Conservation (phyloP, 176 grass and related monocot species). For the Guadua angustifolia region DNA sequence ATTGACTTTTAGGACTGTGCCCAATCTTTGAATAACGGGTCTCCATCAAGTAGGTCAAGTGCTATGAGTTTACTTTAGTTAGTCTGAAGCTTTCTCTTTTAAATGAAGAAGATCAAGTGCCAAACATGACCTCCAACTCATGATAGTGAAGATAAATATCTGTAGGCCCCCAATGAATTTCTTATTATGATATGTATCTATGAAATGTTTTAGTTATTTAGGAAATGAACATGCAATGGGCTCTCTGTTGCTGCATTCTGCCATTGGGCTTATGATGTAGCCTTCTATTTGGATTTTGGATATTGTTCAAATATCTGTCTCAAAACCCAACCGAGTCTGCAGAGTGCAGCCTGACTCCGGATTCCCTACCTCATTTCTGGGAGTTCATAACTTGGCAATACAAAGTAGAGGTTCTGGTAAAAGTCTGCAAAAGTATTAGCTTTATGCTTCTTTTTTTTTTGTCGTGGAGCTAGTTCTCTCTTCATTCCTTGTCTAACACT, state of each 20-base stretch:
- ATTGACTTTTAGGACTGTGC: not conserved
- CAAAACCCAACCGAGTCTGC: conserved; percentile 22
- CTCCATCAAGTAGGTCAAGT: not conserved
- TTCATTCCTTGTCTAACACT: conserved; percentile 25
- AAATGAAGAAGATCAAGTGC: not conserved
- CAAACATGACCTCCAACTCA: not conserved
- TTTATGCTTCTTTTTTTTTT: conserved; percentile 8
- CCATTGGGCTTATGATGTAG: conserved; percentile 11
- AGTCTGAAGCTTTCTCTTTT: not conserved
- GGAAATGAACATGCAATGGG: not conserved
- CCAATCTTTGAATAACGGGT: not conserved
- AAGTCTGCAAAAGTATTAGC: conserved; percentile 19
- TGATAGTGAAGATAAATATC: not conserved
- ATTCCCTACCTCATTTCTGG: not conserved
- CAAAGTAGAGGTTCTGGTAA: conserved; percentile 1
- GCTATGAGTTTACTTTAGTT: not conserved
- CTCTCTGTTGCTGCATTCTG: conserved; percentile 1
- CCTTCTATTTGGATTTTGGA: conserved; percentile 7
- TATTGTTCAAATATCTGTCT: conserved; percentile 2
- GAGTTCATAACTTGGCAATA: not conserved
- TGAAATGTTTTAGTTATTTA: conserved; percentile 7
- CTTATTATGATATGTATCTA: not conserved
- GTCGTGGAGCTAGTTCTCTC: not conserved
- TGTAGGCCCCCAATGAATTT: not conserved
- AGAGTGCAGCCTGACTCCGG: conserved; percentile 17